Percentiles rank a stretch among this genome's conserved stretches.
phyloP scores from a whole-genome alignment of 2,329 filamentous ascomycete genomes.

The Fusarium keratoplasticum region DNA sequence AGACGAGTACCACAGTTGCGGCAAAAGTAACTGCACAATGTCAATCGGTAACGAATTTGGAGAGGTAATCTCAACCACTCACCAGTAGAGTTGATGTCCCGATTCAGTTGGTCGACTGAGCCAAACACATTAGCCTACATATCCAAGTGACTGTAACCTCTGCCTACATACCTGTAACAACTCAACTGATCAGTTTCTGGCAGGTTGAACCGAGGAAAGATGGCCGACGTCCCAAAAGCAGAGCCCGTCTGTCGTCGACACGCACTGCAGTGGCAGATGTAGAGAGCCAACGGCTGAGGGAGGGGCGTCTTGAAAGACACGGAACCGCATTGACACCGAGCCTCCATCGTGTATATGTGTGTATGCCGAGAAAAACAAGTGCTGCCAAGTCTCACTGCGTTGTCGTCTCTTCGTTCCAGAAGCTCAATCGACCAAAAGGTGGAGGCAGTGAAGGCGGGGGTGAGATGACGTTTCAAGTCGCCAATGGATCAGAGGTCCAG shows the following conservation, averaged over 20 bases:
- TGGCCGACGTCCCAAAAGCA: conserved; percentile 76
- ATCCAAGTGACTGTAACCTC: not conserved
- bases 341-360: conserved; percentile 60
- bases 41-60: not conserved
- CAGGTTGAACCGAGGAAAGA: conserved; percentile 74
- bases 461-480: conserved; percentile 1
- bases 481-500: not conserved
- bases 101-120: conserved; percentile 66
- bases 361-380: not conserved
- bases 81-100: conserved; percentile 70
- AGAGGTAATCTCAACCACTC: conserved; percentile 29
- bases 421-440: not conserved
- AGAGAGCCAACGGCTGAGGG: conserved; percentile 70
- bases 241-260: conserved; percentile 74
- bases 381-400: not conserved
- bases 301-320: conserved; percentile 72
- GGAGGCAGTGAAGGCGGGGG: not conserved
- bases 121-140: not conserved
- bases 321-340: conserved; percentile 72
- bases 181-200: conserved; percentile 61
- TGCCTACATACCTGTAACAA: conserved; percentile 59
- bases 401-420: not conserved
- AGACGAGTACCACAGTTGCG: conserved; percentile 73
- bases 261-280: conserved; percentile 77
- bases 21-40: conserved; percentile 70